Evolutionary conservation across 352 stramenopile species (phyloP), one percentile per base, ranked within the genome.

Genomic region (Globisporangium canariense): DNA sequence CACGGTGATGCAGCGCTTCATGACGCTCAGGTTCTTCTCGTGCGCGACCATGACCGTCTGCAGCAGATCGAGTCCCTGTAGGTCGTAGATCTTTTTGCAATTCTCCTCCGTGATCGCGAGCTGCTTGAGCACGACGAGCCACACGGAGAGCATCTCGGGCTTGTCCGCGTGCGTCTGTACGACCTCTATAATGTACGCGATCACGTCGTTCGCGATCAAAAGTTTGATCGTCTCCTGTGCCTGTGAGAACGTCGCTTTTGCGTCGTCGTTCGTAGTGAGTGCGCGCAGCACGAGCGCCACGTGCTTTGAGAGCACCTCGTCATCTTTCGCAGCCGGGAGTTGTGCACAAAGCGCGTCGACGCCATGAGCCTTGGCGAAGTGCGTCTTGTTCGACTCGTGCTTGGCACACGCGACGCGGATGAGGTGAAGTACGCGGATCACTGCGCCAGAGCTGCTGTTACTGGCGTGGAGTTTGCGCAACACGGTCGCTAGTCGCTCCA

Each of bases 101-200:
- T 84, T 86, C 13, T 91, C 86, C 67, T 94, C 80, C 0, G 86
- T 91, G 34, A 90, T 81, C 5, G 82, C 83, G 36, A 94, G 64
- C 56, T 94, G 82, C 67, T 91, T 92, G 32, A 93, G 74, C 20
- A 93, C 79, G 14, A 74, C 63, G 18, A 93, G 75, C 85, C 85
- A 93, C 10, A 68, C 59, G 14, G 75, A 63, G 7, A 90, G 58
- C n/a, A 88, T 50, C 22, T 90, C 82, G 1, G 70, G 56, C 20
- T 82, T 77, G 11, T 68, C 64, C 20, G 41, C 53, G 50, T 69
- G 60, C 3, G 34, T 58, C 52, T 73, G 62, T 9, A 93, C 51
- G 1, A 75, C 62, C 2, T 75, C 64, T 38, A 86, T 64, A 52
- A 69, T 85, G 61, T 81, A 88, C 14, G 75, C 32, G 20, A 93